phyloP scores from a whole-genome alignment of 139 green algal genomes.

The Chlorella sp. region DNA sequence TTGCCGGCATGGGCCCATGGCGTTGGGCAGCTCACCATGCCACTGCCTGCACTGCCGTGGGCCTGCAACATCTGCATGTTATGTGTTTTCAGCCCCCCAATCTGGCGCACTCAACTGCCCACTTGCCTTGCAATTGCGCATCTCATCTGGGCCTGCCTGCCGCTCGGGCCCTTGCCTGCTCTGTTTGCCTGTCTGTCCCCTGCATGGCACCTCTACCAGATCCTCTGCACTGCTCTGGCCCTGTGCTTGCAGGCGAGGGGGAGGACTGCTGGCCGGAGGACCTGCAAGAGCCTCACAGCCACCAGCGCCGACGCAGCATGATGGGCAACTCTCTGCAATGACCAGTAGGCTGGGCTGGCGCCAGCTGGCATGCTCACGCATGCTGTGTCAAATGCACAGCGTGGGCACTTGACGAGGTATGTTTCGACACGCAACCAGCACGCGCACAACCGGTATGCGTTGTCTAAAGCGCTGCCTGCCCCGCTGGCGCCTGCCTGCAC shows the following conservation, averaged over 20 bases:
- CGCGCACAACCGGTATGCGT: too few relatives aligned
- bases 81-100: neutral
- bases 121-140: neutral
- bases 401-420: too few relatives aligned
- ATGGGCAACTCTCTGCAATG: neutral
- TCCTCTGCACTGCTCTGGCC: neutral
- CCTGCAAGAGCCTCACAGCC: neutral
- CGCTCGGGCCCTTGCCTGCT: neutral
- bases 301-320: neutral
- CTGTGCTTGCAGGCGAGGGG: neutral
- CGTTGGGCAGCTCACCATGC: too few relatives aligned
- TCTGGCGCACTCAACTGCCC: neutral
- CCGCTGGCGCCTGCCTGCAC: too few relatives aligned
- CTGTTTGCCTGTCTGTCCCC: neutral
- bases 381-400: too few relatives aligned
- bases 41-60: too few relatives aligned
- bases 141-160: neutral
- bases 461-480: too few relatives aligned
- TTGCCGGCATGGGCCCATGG: too few relatives aligned
- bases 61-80: too few relatives aligned
- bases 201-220: too few relatives aligned
- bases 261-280: conserved; percentile 20
- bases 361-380: too few relatives aligned
- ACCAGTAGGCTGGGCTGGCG: neutral
- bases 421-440: too few relatives aligned